Conservation (phyloP, 257 asterid species). For the Solanum gandarillasii region DNA sequence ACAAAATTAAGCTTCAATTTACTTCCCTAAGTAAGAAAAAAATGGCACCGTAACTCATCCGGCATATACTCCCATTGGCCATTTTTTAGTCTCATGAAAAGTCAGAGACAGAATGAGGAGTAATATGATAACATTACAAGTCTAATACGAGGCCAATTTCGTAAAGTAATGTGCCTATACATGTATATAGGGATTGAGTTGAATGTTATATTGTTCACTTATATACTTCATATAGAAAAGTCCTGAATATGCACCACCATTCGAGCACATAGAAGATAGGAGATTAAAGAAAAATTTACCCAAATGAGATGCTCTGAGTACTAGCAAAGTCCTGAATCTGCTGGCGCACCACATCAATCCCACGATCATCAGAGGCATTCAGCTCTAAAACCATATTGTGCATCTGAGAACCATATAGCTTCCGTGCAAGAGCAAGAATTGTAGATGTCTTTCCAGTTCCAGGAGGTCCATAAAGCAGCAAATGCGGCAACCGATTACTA, state of each 20-base stretch:
- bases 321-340: slow-evolving; percentile 98
- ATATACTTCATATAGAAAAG: not conserved
- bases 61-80: not conserved
- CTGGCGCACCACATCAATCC: slow-evolving; percentile 92
- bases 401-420: slow-evolving; percentile 75
- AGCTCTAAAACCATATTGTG: slow-evolving; percentile 90
- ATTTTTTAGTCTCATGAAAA: not conserved
- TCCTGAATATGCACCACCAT: not conserved
- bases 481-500: slow-evolving; percentile 78
- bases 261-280: not conserved
- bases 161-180: not conserved
- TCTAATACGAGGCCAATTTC: not conserved
- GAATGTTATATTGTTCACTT: not conserved
- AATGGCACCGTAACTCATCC: not conserved
- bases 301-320: slow-evolving; percentile 92
- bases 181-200: not conserved
- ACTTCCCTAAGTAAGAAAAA: not conserved
- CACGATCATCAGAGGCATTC: slow-evolving; percentile 97
- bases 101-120: not conserved
- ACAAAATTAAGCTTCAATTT: slow-evolving; percentile 1
- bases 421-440: slow-evolving; percentile 79
- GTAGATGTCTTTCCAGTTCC: slow-evolving; percentile 99
- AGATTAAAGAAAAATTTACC: slow-evolving; percentile 25
- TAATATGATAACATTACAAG: not conserved
- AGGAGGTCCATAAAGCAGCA: slow-evolving; percentile 95